Evolutionary conservation across 2,329 filamentous ascomycete genomes (phyloP).

Genomic region (Trichoderma oligosporum): DNA sequence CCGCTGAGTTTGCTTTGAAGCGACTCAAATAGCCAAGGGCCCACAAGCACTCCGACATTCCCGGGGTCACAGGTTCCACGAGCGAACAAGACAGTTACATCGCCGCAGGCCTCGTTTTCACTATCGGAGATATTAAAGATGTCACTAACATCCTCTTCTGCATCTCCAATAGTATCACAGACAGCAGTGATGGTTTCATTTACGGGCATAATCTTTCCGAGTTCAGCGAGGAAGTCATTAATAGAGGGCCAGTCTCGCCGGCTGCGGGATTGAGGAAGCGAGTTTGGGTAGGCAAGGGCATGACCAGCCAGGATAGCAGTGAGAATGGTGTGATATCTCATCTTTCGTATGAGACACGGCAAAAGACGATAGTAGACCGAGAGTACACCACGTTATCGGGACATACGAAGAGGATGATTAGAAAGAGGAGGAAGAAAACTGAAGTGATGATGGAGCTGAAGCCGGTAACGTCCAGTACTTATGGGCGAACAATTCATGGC

Average conservation of each 20-base stretch:
- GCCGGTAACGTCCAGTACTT: too few species aligned
- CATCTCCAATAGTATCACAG: constrained; percentile 19
- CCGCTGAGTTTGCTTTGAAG: constrained; percentile 20
- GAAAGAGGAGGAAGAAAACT: background rate
- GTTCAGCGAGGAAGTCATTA: constrained; percentile 17
- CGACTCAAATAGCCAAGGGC: constrained; percentile 28
- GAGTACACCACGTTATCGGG: background rate
- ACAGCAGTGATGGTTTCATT: constrained; percentile 18
- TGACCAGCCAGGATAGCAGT: constrained; percentile 13
- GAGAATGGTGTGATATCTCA: constrained; percentile 9
- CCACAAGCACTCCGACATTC: constrained; percentile 30
- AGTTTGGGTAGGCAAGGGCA: constrained; percentile 17
- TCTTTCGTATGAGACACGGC: background rate
- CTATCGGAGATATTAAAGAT: constrained; percentile 21
- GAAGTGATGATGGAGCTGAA: too few species aligned
- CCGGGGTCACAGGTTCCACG: constrained; percentile 32
- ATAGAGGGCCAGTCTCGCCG: constrained; percentile 17
- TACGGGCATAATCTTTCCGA: constrained; percentile 21
- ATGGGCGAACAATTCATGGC: background rate
- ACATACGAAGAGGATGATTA: background rate
- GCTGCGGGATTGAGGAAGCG: background rate
- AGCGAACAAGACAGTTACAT: constrained; percentile 30
- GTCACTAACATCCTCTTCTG: constrained; percentile 20
- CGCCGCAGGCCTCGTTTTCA: constrained; percentile 24
- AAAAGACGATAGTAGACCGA: background rate